Conservation (phyloP, 2,329 filamentous ascomycete species). For the Thermomyces lanuginosus region DNA sequence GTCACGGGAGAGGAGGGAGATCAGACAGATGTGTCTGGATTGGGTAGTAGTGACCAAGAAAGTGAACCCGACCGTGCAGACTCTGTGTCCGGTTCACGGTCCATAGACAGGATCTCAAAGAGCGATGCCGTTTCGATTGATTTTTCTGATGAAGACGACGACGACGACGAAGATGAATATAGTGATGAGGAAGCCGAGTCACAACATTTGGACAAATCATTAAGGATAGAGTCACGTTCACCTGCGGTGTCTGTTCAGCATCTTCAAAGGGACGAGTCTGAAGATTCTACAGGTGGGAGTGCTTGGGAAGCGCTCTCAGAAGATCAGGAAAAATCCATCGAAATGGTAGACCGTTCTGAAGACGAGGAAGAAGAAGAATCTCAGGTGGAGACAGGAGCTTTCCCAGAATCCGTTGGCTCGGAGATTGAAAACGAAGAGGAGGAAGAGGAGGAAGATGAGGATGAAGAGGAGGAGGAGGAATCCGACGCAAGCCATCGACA, state of each 20-base stretch:
- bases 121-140: too few relatives aligned
- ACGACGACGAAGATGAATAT: conserved; percentile 2
- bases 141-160: conserved; percentile 1
- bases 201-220: conserved; percentile 2
- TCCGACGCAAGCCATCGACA: conserved; percentile 7
- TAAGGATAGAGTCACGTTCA: too few relatives aligned
- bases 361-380: conserved; percentile 1
- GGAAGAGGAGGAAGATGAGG: conserved; percentile 9
- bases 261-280: neutral
- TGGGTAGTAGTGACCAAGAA: too few relatives aligned
- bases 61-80: too few relatives aligned
- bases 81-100: too few relatives aligned
- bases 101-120: too few relatives aligned
- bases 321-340: conserved; percentile 2
- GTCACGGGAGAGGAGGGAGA: too few relatives aligned
- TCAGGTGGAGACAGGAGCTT: conserved; percentile 2
- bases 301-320: conserved; percentile 1
- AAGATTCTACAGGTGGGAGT: conserved; percentile 1
- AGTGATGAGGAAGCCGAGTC: conserved; percentile 1
- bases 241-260: too few relatives aligned
- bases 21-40: too few relatives aligned
- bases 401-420: neutral
- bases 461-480: conserved; percentile 8
- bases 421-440: conserved; percentile 1
- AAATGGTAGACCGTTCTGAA: conserved; percentile 1